Conservation (phyloP, 2,329 filamentous ascomycete species). For the Colletotrichum falcatum region DNA sequence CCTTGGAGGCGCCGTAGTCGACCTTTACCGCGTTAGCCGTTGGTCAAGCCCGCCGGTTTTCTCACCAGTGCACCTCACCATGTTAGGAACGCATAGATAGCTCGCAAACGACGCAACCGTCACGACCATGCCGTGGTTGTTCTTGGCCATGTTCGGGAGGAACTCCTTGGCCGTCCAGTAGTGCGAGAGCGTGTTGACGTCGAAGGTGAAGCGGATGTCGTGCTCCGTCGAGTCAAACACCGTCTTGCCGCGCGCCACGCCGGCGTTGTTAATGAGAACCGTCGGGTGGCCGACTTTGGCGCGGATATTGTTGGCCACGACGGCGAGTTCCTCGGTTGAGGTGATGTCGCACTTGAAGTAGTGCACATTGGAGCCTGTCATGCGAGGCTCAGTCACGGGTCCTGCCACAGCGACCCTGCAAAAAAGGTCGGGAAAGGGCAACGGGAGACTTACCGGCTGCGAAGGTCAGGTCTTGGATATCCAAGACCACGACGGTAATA, state of each 20-base stretch:
- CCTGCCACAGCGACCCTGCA: neutral
- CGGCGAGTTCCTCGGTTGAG: slow-evolving; percentile 63
- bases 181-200: slow-evolving; percentile 76
- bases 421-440: neutral
- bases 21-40: slow-evolving; percentile 48
- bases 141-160: slow-evolving; percentile 71
- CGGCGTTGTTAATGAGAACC: slow-evolving; percentile 79
- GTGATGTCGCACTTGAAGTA: slow-evolving; percentile 80
- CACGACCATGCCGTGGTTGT: slow-evolving; percentile 79
- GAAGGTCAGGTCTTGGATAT: slow-evolving; percentile 71
- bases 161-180: slow-evolving; percentile 76
- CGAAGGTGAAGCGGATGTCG: slow-evolving; percentile 75
- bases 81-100: slow-evolving; percentile 69
- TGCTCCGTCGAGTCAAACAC: slow-evolving; percentile 69
- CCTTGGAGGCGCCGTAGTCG: slow-evolving; percentile 76
- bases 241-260: slow-evolving; percentile 70
- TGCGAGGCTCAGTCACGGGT: slow-evolving; percentile 27
- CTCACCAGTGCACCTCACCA: slow-evolving; percentile 48
- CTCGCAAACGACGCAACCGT: slow-evolving; percentile 75
- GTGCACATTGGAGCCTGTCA: slow-evolving; percentile 64
- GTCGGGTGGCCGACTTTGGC: slow-evolving; percentile 72
- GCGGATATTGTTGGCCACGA: slow-evolving; percentile 65
- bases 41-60: too few relatives aligned
- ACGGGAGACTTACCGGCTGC: slow-evolving; percentile 54
- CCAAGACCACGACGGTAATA: slow-evolving; percentile 77